A percentile compares a stretch with the other conserved stretches of the same genome.
phyloP scores from a whole-genome alignment of 257 asterid species.

The Avicennia marina region DNA sequence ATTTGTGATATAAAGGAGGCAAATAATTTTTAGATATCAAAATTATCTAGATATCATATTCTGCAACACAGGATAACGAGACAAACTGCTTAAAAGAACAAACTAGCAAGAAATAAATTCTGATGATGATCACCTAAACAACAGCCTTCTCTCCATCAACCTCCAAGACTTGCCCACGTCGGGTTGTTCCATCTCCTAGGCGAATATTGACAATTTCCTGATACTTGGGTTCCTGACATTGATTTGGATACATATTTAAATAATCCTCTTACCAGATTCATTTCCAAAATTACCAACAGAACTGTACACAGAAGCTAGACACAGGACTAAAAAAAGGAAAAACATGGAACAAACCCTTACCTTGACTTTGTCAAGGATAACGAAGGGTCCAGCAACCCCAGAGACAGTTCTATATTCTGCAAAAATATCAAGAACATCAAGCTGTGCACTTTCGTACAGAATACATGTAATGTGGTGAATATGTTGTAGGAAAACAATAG shows the following conservation, averaged over 20 bases:
- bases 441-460: not conserved
- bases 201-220: conserved; percentile 95
- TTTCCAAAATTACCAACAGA: conserved; percentile 1
- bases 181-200: conserved; percentile 86
- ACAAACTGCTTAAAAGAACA: conserved; percentile 12
- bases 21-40: not conserved
- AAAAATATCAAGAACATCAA: conserved; percentile 10
- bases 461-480: not conserved
- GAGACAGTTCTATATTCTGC: conserved; percentile 92
- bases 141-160: conserved; percentile 98
- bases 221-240: conserved; percentile 83
- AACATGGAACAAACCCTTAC: conserved; percentile 28
- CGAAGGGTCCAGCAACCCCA: conserved; percentile 96
- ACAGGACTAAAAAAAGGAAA: conserved; percentile 2
- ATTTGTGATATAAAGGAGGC: not conserved
- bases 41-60: not conserved
- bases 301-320: conserved; percentile 1
- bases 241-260: conserved; percentile 11
- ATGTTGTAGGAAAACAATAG: not conserved
- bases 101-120: not conserved
- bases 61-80: not conserved
- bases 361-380: conserved; percentile 94
- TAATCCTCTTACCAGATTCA: conserved; percentile 5
- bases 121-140: conserved; percentile 63
- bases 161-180: conserved; percentile 96